Evolutionary conservation across 345 rosid genomes (phyloP).

Genomic region (Citrus glauca): DNA sequence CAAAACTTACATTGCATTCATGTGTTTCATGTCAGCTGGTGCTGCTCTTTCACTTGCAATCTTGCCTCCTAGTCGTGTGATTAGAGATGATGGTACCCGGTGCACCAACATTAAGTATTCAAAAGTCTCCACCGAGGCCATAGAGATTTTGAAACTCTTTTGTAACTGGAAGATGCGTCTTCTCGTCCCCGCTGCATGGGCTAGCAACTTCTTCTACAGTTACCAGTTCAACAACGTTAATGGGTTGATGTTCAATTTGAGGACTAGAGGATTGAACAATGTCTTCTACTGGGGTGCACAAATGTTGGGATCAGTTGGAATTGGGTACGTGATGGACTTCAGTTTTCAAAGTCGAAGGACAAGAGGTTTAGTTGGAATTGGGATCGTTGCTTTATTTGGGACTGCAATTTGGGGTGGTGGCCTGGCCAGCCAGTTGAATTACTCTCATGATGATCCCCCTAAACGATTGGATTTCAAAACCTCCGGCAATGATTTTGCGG

Average conservation of each 20-base stretch:
- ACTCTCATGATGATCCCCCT: constrained; percentile 23
- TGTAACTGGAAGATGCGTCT: constrained; percentile 54
- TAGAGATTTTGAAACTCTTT: constrained; percentile 51
- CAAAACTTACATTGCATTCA: constrained; percentile 53
- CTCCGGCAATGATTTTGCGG: constrained; percentile 39
- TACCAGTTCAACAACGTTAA: constrained; percentile 66
- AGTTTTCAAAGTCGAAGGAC: constrained; percentile 46
- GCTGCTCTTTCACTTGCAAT: constrained; percentile 40
- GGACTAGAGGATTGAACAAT: constrained; percentile 69
- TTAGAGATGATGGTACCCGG: constrained; percentile 44
- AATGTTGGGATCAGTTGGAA: constrained; percentile 55
- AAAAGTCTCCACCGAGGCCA: constrained; percentile 28
- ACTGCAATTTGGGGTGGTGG: constrained; percentile 66
- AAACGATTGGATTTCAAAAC: constrained; percentile 48
- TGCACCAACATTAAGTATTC: constrained; percentile 50
- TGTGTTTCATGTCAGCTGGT: constrained; percentile 55
- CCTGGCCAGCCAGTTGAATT: constrained; percentile 46
- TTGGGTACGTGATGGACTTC: constrained; percentile 54
- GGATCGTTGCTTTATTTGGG: constrained; percentile 42
- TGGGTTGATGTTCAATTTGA: constrained; percentile 36
- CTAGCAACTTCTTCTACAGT: constrained; percentile 63
- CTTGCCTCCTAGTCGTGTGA: constrained; percentile 41
- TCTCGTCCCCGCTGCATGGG: constrained; percentile 57
- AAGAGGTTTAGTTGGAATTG: constrained; percentile 54
- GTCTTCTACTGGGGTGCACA: constrained; percentile 72